Evolutionary conservation across 768 basidiomycete genomes (phyloP).

Genomic region (Suillus tomentosus): DNA sequence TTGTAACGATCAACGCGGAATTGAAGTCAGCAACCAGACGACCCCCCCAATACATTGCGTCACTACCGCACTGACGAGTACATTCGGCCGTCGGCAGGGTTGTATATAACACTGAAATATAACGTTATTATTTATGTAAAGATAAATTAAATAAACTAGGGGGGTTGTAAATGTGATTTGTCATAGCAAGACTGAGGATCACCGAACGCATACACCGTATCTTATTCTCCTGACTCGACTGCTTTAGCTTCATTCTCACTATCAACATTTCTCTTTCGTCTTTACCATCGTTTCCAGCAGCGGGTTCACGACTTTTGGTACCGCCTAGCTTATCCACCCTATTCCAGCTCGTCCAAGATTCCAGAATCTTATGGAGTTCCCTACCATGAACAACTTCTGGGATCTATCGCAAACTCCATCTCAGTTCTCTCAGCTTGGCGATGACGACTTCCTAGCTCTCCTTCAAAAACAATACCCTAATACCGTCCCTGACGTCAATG

Average conservation of each 20-base stretch:
- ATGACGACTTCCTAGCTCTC: constrained; percentile 77
- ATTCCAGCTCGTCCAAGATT: background rate
- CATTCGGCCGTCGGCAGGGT: constrained; percentile 8
- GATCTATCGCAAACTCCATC: constrained; percentile 60
- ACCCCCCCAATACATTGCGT: background rate
- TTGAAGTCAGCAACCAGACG: constrained; percentile 7
- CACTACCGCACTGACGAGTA: constrained; percentile 7
- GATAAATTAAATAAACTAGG: constrained; percentile 10
- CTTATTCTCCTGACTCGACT: constrained; percentile 12
- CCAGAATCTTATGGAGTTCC: constrained; percentile 31
- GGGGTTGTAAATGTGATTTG: constrained; percentile 5
- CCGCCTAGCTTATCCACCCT: background rate
- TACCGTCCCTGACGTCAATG: constrained; percentile 23
- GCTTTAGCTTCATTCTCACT: constrained; percentile 2
- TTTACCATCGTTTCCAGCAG: background rate
- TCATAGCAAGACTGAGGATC: constrained; percentile 7
- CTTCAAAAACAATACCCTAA: constrained; percentile 74
- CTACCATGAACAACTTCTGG: constrained; percentile 59
- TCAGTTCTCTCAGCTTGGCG: constrained; percentile 61
- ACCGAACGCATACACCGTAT: constrained; percentile 6
- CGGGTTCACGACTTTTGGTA: background rate
- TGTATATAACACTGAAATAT: background rate
- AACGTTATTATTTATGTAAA: background rate
- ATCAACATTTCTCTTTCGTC: background rate
- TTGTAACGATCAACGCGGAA: constrained; percentile 11